phyloP scores from a whole-genome alignment of 768 basidiomycete genomes.

The Boletus fagicola region DNA sequence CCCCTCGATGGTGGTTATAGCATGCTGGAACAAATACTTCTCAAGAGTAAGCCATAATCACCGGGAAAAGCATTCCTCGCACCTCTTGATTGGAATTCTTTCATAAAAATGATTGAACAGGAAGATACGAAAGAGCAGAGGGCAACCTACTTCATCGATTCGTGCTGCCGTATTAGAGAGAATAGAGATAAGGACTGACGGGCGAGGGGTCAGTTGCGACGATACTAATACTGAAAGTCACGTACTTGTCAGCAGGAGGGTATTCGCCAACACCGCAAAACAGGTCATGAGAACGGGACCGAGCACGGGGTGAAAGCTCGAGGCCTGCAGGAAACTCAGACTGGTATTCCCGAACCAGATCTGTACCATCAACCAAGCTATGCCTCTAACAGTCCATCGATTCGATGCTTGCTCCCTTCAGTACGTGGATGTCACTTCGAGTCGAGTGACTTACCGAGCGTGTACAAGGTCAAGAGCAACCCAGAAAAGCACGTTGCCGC shows the following conservation, averaged over 20 bases:
- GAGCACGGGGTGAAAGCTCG: conserved; percentile 65
- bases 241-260: conserved; percentile 77
- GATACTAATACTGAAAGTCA: conserved; percentile 6
- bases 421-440: conserved; percentile 21
- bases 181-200: conserved; percentile 73
- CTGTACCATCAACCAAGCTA: conserved; percentile 82
- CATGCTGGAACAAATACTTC: conserved; percentile 83
- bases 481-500: conserved; percentile 83
- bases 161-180: conserved; percentile 86
- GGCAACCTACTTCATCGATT: conserved; percentile 54
- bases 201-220: neutral
- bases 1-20: conserved; percentile 89
- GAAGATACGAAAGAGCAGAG: neutral
- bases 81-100: conserved; percentile 65
- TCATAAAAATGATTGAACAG: neutral
- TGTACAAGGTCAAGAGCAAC: conserved; percentile 54
- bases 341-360: conserved; percentile 85
- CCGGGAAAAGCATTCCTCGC: neutral
- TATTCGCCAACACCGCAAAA: conserved; percentile 78
- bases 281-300: conserved; percentile 77
- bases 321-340: conserved; percentile 54
- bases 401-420: conserved; percentile 29
- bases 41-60: conserved; percentile 16
- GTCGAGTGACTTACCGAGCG: conserved; percentile 38
- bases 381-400: conserved; percentile 41